These are phyloP conservation scores for Esteya vermicola DNA, from an alignment of 2,329 filamentous ascomycete genomes.

Conservation along the genomic window DNA sequence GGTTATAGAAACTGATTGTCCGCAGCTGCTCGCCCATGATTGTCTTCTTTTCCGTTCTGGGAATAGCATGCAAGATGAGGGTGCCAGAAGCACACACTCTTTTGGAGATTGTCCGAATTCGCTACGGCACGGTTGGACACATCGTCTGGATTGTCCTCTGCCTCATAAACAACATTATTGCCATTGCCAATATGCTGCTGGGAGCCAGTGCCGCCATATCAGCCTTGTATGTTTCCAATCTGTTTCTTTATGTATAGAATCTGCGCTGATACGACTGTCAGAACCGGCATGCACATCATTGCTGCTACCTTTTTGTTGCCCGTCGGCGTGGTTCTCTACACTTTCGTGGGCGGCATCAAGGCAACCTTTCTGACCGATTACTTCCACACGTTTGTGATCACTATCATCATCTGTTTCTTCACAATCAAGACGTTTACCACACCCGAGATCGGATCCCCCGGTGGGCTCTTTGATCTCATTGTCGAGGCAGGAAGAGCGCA, in stretches of 20 bases:
- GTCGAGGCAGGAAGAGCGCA: conserved; percentile 51
- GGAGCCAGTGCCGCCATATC: too few species aligned
- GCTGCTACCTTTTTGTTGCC: conserved; percentile 76
- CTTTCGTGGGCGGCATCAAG: conserved; percentile 64
- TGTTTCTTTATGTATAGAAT: too few species aligned
- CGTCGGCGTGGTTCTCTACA: conserved; percentile 67
- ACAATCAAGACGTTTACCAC: conserved; percentile 70
- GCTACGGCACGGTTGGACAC: conserved; percentile 23
- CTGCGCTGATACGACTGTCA: too few species aligned
- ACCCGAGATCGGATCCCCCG: conserved; percentile 55
- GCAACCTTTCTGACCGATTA: conserved; percentile 77
- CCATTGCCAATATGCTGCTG: too few species aligned
- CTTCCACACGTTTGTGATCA: conserved; percentile 65
- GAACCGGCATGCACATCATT: conserved; percentile 60
- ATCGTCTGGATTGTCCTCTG: conserved; percentile 24
- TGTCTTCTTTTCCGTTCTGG: conserved; percentile 15
- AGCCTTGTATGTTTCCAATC: too few species aligned
- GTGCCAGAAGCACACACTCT: conserved; percentile 26
- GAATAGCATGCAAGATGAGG: conserved; percentile 28
- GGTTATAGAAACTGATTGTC: conserved; percentile 1
- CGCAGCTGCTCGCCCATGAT: conserved; percentile 8
- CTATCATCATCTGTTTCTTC: conserved; percentile 51
- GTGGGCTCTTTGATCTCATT: conserved; percentile 73
- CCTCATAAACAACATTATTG: conserved; percentile 24
- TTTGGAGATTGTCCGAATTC: conserved; percentile 23